Evolutionary conservation across 192 early-diverging fungal species (phyloP).

Genomic region (Endogone sp.): DNA sequence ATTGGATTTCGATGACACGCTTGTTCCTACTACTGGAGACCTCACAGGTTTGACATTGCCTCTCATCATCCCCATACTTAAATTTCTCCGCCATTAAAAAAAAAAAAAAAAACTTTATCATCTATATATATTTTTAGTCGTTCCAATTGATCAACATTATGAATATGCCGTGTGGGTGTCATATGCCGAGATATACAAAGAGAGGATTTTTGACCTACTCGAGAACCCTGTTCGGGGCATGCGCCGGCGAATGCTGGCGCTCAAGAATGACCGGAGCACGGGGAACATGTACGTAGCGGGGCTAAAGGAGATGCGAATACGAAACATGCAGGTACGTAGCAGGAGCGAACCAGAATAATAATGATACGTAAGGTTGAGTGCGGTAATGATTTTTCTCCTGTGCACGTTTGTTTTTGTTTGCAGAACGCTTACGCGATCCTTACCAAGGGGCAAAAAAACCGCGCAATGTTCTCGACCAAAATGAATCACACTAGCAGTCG

Average conservation of each 20-base stretch:
- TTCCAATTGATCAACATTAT: constrained; percentile 42
- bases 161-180: constrained; percentile 85
- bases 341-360: not conserved
- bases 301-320: constrained; percentile 52
- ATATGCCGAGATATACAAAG: constrained; percentile 89
- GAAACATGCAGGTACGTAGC: constrained; percentile 26
- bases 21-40: not conserved
- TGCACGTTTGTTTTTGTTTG: too few relatives aligned
- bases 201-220: constrained; percentile 84
- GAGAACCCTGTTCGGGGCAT: constrained; percentile 21
- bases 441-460: constrained; percentile 50
- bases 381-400: not conserved
- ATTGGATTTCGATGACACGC: not conserved
- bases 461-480: constrained; percentile 52
- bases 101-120: too few relatives aligned
- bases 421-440: constrained; percentile 59
- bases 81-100: too few relatives aligned
- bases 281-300: constrained; percentile 60
- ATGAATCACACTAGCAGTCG: constrained; percentile 52
- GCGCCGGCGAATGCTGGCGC: constrained; percentile 21
- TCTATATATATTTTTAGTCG: constrained; percentile 4
- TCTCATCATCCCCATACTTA: too few relatives aligned
- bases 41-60: not conserved
- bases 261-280: constrained; percentile 34
- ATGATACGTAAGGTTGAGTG: not conserved